Evolutionary conservation across 2,329 filamentous ascomycete genomes (phyloP), one percentile per base, ranked within the genome.

Genomic region (Fusarium sp.): DNA sequence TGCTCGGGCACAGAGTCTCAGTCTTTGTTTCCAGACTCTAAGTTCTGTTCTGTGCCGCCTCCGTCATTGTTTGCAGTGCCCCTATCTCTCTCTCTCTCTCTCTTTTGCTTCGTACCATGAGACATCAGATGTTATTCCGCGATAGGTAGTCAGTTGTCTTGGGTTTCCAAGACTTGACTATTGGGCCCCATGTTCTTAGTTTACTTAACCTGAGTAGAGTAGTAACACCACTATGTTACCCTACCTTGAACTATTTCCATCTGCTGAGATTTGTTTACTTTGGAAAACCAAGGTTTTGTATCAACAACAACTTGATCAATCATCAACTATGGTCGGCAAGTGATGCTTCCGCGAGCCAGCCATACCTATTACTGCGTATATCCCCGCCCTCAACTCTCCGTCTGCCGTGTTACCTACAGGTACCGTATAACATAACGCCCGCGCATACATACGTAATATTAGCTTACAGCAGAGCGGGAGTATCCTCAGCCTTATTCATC

Each of bases 321-420:
- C 30, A 21, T 28, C 25, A 47, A 28, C 43, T 23, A 34, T 8
- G 34, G 10, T 37, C 49, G 34, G 49, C 23, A 16, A 25, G 37
- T 25, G 23, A 41, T 37, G 49, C n/a, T 53, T 42, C 49, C 49
- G 21, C 7, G 23, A 53, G 49, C 49, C 49, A 20, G 49, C 49
- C 49, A 20, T 53, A n/a, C n/a, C 34, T 53, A 42, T 27, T 53
- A 28, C 32, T 53, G 49, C 27, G 27, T 20, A 12, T 28, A n/a
- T 47, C 59, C 43, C 61, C 56, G 63, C 66, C 68, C 66, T 72
- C 57, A 72, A 66, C 60, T 63, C 51, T 67, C 66, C 60, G 61
- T 60, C 58, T 58, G 40, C 25, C 14, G 50, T 54, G 37, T 56
- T 32, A 23, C 46, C 59, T 32, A 48, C 14, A 18, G n/a, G 12